Percentiles rank a stretch among this genome's conserved stretches.
These are phyloP conservation scores for Flaveria floridana DNA, from an alignment of 140 eudicot genomes.

Conservation along the genomic window DNA sequence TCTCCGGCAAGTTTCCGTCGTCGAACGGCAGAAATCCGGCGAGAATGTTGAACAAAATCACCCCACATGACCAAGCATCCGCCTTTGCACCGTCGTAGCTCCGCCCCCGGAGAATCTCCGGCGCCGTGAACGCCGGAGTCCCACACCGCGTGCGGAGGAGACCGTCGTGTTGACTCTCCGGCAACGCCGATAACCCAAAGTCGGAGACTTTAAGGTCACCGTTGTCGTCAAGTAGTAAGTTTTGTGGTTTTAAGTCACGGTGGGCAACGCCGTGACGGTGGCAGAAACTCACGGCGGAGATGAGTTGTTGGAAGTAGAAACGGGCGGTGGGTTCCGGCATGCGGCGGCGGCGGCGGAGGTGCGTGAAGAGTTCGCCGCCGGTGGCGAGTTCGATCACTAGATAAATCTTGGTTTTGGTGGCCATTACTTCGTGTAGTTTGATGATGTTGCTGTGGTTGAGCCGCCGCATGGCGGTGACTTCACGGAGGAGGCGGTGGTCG, in stretches of 20 bases:
- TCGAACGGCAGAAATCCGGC: conserved; percentile 62
- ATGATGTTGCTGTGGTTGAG: conserved; percentile 62
- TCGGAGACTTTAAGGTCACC: conserved; percentile 60
- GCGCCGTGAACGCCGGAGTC: conserved; percentile 78
- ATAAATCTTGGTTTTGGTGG: conserved; percentile 63
- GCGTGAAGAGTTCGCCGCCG: conserved; percentile 58
- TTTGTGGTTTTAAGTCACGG: conserved; percentile 78
- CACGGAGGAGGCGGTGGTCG: conserved; percentile 57
- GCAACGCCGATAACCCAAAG: conserved; percentile 72
- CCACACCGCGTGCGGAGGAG: conserved; percentile 71
- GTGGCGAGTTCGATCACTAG: conserved; percentile 69
- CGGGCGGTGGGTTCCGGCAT: conserved; percentile 56
- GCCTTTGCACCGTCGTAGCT: conserved; percentile 78
- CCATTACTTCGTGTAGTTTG: conserved; percentile 64
- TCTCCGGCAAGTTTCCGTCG: conserved; percentile 49
- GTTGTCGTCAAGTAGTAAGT: conserved; percentile 52
- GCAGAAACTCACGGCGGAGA: conserved; percentile 60
- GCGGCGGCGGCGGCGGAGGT: conserved; percentile 41
- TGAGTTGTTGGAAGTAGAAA: conserved; percentile 52
- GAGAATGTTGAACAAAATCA: conserved; percentile 51
- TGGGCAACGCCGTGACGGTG: conserved; percentile 75
- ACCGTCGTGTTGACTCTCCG: conserved; percentile 42
- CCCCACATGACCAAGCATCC: conserved; percentile 79
- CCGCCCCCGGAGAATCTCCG: conserved; percentile 58
- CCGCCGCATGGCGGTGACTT: conserved; percentile 76